phyloP scores from a whole-genome alignment of 2,329 filamentous ascomycete species.

The Monascus ruber region DNA sequence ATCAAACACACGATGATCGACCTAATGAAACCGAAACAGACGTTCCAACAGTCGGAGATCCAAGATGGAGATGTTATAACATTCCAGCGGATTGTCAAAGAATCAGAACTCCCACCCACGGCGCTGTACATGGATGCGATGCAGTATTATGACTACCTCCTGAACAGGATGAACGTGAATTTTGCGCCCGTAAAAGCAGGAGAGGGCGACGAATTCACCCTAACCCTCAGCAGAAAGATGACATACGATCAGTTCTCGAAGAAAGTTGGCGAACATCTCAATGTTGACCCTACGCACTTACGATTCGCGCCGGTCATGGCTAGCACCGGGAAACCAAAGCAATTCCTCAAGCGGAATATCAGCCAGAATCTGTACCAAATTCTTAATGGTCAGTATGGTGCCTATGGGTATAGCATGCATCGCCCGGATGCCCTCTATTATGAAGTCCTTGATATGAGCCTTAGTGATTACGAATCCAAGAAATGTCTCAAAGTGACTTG shows the following conservation, averaged over 20 bases:
- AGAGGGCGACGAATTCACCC: conserved; percentile 55
- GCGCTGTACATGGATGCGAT: conserved; percentile 56
- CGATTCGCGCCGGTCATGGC: conserved; percentile 82
- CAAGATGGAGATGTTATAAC: conserved; percentile 96
- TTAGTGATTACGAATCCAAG: conserved; percentile 87
- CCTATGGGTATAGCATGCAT: conserved; percentile 57
- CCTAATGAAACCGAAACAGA: conserved; percentile 78
- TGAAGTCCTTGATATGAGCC: conserved; percentile 85
- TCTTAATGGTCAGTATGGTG: conserved; percentile 61
- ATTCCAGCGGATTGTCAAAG: conserved; percentile 59
- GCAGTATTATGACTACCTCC: conserved; percentile 85
- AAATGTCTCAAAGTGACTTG: conserved; percentile 74
- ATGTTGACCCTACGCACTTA: conserved; percentile 71
- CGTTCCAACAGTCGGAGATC: conserved; percentile 80
- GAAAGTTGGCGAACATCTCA: conserved; percentile 67
- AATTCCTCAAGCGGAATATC: conserved; percentile 61
- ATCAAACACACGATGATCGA: conserved; percentile 99
- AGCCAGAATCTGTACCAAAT: conserved; percentile 66
- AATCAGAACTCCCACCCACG: conserved; percentile 26
- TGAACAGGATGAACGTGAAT: conserved; percentile 67
- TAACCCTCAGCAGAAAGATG: conserved; percentile 78
- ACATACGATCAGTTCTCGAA: conserved; percentile 77
- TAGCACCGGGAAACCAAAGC: conserved; percentile 64
- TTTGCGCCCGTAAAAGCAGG: conserved; percentile 55
- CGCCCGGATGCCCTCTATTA: conserved; percentile 74